Conservation (phyloP, 1,284 basidiomycete species). For the Fistulinella staudtii region DNA sequence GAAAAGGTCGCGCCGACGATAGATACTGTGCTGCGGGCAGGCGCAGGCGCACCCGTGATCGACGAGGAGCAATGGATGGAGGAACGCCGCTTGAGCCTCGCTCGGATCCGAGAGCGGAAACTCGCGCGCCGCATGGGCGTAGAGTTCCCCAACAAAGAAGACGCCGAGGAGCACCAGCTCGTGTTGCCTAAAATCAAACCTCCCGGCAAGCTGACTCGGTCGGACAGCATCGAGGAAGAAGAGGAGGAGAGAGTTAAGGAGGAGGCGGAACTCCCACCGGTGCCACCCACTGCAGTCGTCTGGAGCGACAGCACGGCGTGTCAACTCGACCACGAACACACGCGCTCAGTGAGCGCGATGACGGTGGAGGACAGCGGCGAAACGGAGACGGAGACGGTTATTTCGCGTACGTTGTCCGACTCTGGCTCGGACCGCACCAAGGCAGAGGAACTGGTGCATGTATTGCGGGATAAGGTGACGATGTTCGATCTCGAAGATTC, state of each 20-base stretch:
- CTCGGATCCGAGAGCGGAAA: constrained; percentile 37
- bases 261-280: background rate
- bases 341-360: constrained; percentile 1
- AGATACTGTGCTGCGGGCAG: constrained; percentile 5
- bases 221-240: constrained; percentile 34
- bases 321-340: constrained; percentile 5
- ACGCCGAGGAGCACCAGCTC: constrained; percentile 16
- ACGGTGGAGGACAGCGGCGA: constrained; percentile 17
- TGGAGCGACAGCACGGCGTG: constrained; percentile 2
- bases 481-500: constrained; percentile 29
- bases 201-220: constrained; percentile 27
- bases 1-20: constrained; percentile 16
- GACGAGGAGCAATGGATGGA: constrained; percentile 46
- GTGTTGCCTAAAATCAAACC: constrained; percentile 21
- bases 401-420: constrained; percentile 27
- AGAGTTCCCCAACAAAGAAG: constrained; percentile 13
- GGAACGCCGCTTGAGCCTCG: constrained; percentile 38
- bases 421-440: constrained; percentile 26
- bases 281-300: background rate
- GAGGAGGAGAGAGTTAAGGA: constrained; percentile 23
- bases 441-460: constrained; percentile 22
- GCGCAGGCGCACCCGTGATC: constrained; percentile 23
- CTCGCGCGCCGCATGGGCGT: constrained; percentile 31
- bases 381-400: constrained; percentile 20
- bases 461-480: constrained; percentile 29